Evolutionary conservation across 768 basidiomycete species (phyloP).

Genomic region (Gelatoporia subvermispora): DNA sequence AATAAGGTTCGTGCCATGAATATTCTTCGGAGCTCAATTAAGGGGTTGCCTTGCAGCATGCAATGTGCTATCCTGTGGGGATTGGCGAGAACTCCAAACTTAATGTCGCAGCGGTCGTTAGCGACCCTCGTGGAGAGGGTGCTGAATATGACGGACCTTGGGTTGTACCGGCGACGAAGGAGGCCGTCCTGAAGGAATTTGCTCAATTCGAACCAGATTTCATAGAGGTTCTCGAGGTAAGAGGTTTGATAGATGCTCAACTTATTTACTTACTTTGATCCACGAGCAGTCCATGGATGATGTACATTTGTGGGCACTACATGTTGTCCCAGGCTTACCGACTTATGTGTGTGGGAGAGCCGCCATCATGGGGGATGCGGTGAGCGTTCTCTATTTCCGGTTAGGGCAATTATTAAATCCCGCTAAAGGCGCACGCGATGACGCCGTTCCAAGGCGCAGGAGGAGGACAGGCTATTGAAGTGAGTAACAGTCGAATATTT

Average conservation of each 20-base stretch:
- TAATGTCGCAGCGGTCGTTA: conserved; percentile 20
- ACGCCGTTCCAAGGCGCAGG: conserved; percentile 43
- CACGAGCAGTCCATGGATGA: conserved; percentile 9
- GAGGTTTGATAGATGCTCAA: no score
- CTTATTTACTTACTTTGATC: no score
- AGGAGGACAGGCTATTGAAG: conserved; percentile 49
- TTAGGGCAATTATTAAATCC: neutral
- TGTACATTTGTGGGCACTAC: conserved; percentile 20
- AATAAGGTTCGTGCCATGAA: conserved; percentile 8
- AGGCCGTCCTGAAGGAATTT: conserved; percentile 14
- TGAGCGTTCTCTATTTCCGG: conserved; percentile 26
- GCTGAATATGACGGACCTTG: conserved; percentile 16
- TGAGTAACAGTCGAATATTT: conserved; percentile 7
- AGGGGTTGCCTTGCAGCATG: conserved; percentile 24
- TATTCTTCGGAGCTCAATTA: conserved; percentile 3
- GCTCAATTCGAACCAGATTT: conserved; percentile 19
- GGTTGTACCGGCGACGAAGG: conserved; percentile 7
- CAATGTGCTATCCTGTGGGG: conserved; percentile 26
- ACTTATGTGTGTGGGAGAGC: conserved; percentile 20
- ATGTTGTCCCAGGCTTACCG: conserved; percentile 15
- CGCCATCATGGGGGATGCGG: conserved; percentile 26
- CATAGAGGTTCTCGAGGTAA: conserved; percentile 15
- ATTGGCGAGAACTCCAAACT: conserved; percentile 14
- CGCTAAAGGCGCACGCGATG: conserved; percentile 39
- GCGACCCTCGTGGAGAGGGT: conserved; percentile 13